These are phyloP conservation scores for Rhizophora apiculata DNA, from an alignment of 345 rosid genomes.

Conservation along the genomic window DNA sequence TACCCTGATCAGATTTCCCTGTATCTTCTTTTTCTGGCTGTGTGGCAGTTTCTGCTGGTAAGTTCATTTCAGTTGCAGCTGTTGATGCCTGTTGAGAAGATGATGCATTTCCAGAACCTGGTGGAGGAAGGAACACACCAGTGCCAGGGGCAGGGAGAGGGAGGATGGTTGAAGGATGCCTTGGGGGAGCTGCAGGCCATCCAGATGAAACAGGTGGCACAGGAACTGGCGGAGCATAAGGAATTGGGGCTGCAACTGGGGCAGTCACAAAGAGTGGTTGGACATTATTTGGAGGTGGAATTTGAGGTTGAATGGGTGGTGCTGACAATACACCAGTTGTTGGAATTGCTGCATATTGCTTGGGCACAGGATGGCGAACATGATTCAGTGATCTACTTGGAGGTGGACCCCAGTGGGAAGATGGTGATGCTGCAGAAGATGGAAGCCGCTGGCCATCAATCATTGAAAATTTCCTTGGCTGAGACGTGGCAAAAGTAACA, in stretches of 20 bases:
- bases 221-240: slow-evolving; percentile 60
- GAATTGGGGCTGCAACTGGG: slow-evolving; percentile 47
- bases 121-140: slow-evolving; percentile 92
- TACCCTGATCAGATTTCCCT: slow-evolving; percentile 22
- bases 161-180: slow-evolving; percentile 60
- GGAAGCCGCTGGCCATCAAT: slow-evolving; percentile 38
- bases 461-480: slow-evolving; percentile 41
- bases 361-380: slow-evolving; percentile 48
- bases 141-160: slow-evolving; percentile 66
- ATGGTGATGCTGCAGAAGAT: slow-evolving; percentile 29
- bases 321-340: slow-evolving; percentile 48
- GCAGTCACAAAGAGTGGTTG: slow-evolving; percentile 47
- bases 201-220: slow-evolving; percentile 51
- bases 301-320: slow-evolving; percentile 51
- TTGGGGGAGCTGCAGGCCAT: slow-evolving; percentile 63
- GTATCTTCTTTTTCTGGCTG: slow-evolving; percentile 27
- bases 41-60: slow-evolving; percentile 20
- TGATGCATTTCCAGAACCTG: slow-evolving; percentile 43
- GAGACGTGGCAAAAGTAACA: slow-evolving; percentile 67
- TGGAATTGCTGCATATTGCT: slow-evolving; percentile 48
- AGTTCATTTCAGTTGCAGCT: slow-evolving; percentile 20
- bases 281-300: slow-evolving; percentile 53
- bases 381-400: slow-evolving; percentile 54
- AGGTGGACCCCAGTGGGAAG: slow-evolving; percentile 59
- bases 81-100: slow-evolving; percentile 30